A percentile compares a stretch with the other conserved stretches of the same genome.
Conservation (phyloP, 2,329 filamentous ascomycete species). For the Fusarium illudens region DNA sequence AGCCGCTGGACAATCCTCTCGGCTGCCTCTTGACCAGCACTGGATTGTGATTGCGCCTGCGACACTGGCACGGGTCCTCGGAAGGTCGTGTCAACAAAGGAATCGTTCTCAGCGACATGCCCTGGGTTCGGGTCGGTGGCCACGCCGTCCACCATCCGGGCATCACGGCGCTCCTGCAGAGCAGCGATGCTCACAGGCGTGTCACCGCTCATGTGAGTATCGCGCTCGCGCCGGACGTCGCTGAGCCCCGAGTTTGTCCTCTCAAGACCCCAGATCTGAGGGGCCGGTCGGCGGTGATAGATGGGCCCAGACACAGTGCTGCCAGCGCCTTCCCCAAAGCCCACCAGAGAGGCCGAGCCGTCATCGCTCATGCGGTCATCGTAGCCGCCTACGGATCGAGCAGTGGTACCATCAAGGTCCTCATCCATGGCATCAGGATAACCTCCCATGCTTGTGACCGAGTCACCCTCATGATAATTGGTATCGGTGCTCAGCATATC, state of each 20-base stretch:
- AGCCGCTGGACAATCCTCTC: conserved; percentile 70
- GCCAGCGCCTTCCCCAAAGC: conserved; percentile 90
- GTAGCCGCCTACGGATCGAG: conserved; percentile 59
- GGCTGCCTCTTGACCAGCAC: conserved; percentile 60
- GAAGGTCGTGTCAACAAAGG: conserved; percentile 71
- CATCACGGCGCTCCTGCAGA: conserved; percentile 64
- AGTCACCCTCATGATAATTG: conserved; percentile 65
- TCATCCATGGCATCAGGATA: conserved; percentile 62
- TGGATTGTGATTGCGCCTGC: conserved; percentile 38
- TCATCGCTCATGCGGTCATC: conserved; percentile 87
- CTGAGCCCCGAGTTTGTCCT: conserved; percentile 62
- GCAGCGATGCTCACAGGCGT: conserved; percentile 57
- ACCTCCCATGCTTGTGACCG: conserved; percentile 64
- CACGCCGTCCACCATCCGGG: conserved; percentile 73
- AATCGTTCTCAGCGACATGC: conserved; percentile 60
- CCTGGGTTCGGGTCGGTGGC: conserved; percentile 62
- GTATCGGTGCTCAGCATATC: conserved; percentile 77
- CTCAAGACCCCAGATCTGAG: conserved; percentile 57
- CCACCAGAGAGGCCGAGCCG: conserved; percentile 82
- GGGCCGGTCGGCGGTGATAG: conserved; percentile 62
- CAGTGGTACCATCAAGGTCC: conserved; percentile 57
- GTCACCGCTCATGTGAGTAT: conserved; percentile 48
- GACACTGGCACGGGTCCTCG: conserved; percentile 61
- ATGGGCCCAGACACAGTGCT: conserved; percentile 85
- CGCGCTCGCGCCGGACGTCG: conserved; percentile 52